A percentile compares a stretch with the other conserved stretches of the same genome.
phyloP scores from a whole-genome alignment of 2,329 filamentous ascomycete species.

The Pseudocercospora ulei region DNA sequence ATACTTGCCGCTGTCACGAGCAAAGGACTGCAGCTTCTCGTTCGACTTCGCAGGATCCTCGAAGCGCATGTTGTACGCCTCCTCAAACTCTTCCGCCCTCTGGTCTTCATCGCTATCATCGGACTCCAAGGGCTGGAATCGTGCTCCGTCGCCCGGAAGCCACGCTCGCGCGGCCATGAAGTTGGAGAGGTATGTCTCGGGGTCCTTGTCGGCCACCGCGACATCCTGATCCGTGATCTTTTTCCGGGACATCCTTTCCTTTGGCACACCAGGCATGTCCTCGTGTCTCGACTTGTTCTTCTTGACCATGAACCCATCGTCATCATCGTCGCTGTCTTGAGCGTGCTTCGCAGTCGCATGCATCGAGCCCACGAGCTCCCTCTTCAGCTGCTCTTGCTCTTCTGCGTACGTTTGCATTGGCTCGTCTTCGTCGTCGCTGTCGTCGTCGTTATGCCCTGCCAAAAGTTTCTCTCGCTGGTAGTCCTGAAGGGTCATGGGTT shows the following conservation, averaged over 20 bases:
- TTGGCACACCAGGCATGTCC: constrained; percentile 19
- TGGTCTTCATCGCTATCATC: constrained; percentile 72
- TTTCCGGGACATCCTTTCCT: constrained; percentile 30
- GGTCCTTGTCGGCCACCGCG: constrained; percentile 71
- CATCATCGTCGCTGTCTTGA: constrained; percentile 43
- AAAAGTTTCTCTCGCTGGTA: constrained; percentile 90
- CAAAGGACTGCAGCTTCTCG: constrained; percentile 77
- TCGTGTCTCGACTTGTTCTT: constrained; percentile 48
- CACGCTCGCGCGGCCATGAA: constrained; percentile 89
- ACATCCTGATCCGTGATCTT: constrained; percentile 53
- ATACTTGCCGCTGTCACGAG: constrained; percentile 72
- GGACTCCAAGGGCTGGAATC: constrained; percentile 77
- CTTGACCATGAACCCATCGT: constrained; percentile 64
- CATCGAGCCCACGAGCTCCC: constrained; percentile 68
- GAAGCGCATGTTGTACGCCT: constrained; percentile 91
- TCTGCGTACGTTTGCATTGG: constrained; percentile 66
- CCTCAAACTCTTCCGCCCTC: constrained; percentile 75
- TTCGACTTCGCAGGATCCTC: constrained; percentile 84
- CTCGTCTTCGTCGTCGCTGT: constrained; percentile 45
- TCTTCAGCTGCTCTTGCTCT: constrained; percentile 77
- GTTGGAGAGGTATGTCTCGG: constrained; percentile 86
- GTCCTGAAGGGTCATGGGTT: constrained; percentile 74
- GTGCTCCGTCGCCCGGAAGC: constrained; percentile 58
- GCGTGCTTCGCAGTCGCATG: constrained; percentile 50
- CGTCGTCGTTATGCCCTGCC: constrained; percentile 55